Evolutionary conservation across 805 yeast species (phyloP), one percentile per base, ranked within the genome.

Genomic region (Ogataea wickerhamii): DNA sequence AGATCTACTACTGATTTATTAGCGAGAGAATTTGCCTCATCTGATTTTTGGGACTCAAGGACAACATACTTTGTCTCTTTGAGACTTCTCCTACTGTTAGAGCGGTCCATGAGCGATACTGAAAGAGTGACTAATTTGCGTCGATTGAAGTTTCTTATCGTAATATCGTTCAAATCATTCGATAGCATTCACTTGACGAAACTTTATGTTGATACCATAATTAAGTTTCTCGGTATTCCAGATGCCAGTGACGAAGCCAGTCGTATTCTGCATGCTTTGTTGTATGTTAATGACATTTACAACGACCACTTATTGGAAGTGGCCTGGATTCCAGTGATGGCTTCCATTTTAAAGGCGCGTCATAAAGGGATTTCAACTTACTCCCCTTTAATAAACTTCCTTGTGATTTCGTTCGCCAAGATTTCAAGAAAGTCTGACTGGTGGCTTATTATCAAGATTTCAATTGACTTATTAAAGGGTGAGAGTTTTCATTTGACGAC

Each of bases 51-150:
- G 78, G 29, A 47, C 1, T 37, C 57, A 2, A 51, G 56, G 3
- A 47, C 46, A 6, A 49, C 64, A 5, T 66, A 65, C 43, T 73
- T 73, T 48, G 34, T 74, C 2, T 28, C 61, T 1, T 55, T 70
- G n/a, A 59, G 64, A 18, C 18, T 68, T 2, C 37, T 68, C 2
- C 23, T 54, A 2, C 28, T 50, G 3, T 28, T 70, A 2, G 48
- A 53, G 0, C 17, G 40, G 1, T 38, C 66, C 0, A 18, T 48
- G 1, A 43, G 57, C 17, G 20, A 30, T 17, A 51, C 58, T 3
- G 63, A 63, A 13, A 55, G 45, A 29, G 6, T 48, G 1, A 11
- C 53, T 4, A 36, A 44, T 19, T 26, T 74, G 5, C 56, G 76
- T 38, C 62, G 55, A 37, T 36, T 74, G 16, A 71, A 71, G 40